Evolutionary conservation across 345 rosid genomes (phyloP).

Genomic region (Eucalyptus regnans): DNA sequence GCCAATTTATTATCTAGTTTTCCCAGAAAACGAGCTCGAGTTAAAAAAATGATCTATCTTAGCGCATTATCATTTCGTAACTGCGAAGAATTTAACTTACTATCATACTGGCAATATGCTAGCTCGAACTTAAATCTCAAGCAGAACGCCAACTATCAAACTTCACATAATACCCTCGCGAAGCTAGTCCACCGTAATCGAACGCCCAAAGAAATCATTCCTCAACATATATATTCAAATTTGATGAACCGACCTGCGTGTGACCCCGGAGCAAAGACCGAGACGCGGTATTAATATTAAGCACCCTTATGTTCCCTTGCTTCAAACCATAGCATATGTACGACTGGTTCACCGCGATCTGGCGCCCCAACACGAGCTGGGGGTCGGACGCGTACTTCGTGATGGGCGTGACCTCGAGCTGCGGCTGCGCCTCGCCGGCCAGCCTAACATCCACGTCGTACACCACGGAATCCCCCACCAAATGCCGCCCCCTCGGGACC

Average conservation of each 20-base stretch:
- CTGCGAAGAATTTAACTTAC: not conserved
- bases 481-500: slow-evolving; percentile 49
- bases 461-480: slow-evolving; percentile 35
- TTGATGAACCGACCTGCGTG: slow-evolving; percentile 36
- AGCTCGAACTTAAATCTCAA: not conserved
- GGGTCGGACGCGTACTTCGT: slow-evolving; percentile 87
- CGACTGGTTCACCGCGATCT: slow-evolving; percentile 67
- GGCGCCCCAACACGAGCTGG: slow-evolving; percentile 66
- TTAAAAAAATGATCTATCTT: not conserved
- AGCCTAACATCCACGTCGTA: slow-evolving; percentile 59
- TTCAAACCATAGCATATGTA: slow-evolving; percentile 86
- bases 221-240: not conserved
- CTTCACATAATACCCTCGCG: not conserved
- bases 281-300: slow-evolving; percentile 72
- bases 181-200: not conserved
- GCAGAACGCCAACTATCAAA: not conserved
- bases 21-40: not conserved
- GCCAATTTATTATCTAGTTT: not conserved
- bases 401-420: slow-evolving; percentile 89
- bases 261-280: slow-evolving; percentile 78
- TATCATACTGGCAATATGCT: not conserved
- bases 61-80: not conserved
- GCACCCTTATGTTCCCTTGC: slow-evolving; percentile 75
- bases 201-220: not conserved
- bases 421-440: slow-evolving; percentile 65